phyloP scores from a whole-genome alignment of 768 basidiomycete species.

The Tricholoma saponaceum region DNA sequence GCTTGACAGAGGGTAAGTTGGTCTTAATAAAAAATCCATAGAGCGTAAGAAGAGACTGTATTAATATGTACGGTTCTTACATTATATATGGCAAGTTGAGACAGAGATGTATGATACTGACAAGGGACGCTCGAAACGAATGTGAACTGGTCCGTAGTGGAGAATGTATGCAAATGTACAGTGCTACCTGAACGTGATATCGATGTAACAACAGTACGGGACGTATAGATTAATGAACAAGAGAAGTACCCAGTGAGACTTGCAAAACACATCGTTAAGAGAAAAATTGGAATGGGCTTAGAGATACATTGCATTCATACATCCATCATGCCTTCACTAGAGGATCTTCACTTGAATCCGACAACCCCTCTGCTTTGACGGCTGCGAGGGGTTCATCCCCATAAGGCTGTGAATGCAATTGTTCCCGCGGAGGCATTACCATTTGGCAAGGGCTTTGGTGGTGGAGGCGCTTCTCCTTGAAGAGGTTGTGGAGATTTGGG shows the following conservation, averaged over 20 bases:
- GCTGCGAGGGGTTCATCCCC: conserved; percentile 53
- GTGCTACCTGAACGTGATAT: conserved; percentile 26
- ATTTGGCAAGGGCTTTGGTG: conserved; percentile 41
- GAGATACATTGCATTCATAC: conserved; percentile 13
- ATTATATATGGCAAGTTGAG: conserved; percentile 6
- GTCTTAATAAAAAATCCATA: conserved; percentile 46
- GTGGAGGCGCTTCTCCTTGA: conserved; percentile 44
- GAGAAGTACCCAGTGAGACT: conserved; percentile 14
- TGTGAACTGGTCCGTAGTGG: conserved; percentile 18
- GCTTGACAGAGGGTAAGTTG: conserved; percentile 75
- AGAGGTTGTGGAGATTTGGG: conserved; percentile 6
- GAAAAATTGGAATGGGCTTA: conserved; percentile 11
- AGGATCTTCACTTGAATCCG: conserved; percentile 64
- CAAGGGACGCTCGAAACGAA: conserved; percentile 9
- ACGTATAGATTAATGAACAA: conserved; percentile 22
- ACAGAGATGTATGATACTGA: conserved; percentile 15
- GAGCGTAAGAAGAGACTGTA: conserved; percentile 3
- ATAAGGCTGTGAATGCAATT: conserved; percentile 44
- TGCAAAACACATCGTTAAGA: conserved; percentile 14
- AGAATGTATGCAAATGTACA: conserved; percentile 20
- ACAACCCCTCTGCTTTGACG: conserved; percentile 58
- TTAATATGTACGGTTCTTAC: conserved; percentile 10
- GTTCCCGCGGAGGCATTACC: conserved; percentile 46
- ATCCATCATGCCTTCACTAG: conserved; percentile 26
- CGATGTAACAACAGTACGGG: conserved; percentile 20